Conservation (phyloP, 495 filamentous ascomycete genomes). For the Aspergillus homomorphus region DNA sequence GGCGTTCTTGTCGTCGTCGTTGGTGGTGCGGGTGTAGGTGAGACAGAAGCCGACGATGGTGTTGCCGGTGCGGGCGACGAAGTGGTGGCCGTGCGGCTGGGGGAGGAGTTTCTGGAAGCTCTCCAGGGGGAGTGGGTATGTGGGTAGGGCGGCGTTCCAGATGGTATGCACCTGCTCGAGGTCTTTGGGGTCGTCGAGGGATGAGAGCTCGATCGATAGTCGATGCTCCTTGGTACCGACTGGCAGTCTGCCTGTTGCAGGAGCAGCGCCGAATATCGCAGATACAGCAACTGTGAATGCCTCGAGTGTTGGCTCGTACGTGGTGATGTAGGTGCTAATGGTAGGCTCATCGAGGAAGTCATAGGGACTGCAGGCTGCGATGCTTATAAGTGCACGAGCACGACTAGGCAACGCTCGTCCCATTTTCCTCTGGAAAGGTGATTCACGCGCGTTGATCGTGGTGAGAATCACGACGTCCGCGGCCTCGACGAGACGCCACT, state of each 20-base stretch:
- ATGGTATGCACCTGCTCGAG: slow-evolving; percentile 27
- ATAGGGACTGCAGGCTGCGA: slow-evolving; percentile 49
- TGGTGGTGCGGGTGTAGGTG: slow-evolving; percentile 30
- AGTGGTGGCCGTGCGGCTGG: slow-evolving; percentile 30
- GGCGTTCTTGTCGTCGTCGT: slow-evolving; percentile 21
- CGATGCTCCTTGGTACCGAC: slow-evolving; percentile 24
- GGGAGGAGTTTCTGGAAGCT: slow-evolving; percentile 30
- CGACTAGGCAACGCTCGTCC: slow-evolving; percentile 34
- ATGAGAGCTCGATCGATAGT: slow-evolving; percentile 16
- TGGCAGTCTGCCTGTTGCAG: slow-evolving; percentile 36
- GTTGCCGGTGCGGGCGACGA: slow-evolving; percentile 30
- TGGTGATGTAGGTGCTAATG: slow-evolving; percentile 45
- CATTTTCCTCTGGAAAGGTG: slow-evolving; percentile 36
- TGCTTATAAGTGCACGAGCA: slow-evolving; percentile 30
- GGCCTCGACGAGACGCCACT: slow-evolving; percentile 30
- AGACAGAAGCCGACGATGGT: slow-evolving; percentile 45
- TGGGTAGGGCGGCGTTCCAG: slow-evolving; percentile 44
- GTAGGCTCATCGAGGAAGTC: slow-evolving; percentile 43
- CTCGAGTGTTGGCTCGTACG: slow-evolving; percentile 48
- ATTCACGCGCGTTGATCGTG: slow-evolving; percentile 44
- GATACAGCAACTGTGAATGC: slow-evolving; percentile 41
- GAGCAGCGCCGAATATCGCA: slow-evolving; percentile 39
- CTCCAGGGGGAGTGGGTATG: slow-evolving; percentile 32
- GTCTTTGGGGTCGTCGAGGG: slow-evolving; percentile 27
- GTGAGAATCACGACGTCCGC: slow-evolving; percentile 43